Percentiles rank a stretch among this genome's conserved stretches.
phyloP scores from a whole-genome alignment of 805 yeast genomes.

The Groenewaldozyma salmanticensis region DNA sequence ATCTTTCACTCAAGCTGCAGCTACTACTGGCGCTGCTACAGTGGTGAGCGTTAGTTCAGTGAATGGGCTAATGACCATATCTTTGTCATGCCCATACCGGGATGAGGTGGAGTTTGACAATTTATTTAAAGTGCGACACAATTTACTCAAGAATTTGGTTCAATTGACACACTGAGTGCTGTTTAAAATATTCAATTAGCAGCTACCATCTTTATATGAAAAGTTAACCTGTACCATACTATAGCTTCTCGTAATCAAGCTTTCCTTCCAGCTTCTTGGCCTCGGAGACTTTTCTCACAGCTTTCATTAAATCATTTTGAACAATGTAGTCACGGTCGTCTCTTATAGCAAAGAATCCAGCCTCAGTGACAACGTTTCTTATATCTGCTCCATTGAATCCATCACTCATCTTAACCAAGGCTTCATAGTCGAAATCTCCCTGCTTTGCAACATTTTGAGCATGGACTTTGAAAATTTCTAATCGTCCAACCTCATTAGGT shows the following conservation, averaged over 20 bases:
- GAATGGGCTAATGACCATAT: constrained; percentile 6
- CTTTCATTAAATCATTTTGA: constrained; percentile 93
- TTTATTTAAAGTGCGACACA: too few species aligned
- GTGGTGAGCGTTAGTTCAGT: constrained; percentile 7
- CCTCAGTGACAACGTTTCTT: constrained; percentile 95
- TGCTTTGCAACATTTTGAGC: constrained; percentile 73
- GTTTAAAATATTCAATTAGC: too few species aligned
- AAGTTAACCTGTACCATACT: too few species aligned
- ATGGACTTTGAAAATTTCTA: constrained; percentile 91
- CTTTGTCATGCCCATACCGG: too few species aligned
- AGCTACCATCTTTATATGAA: too few species aligned
- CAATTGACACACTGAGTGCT: too few species aligned
- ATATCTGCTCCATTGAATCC: constrained; percentile 99
- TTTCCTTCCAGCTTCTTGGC: constrained; percentile 95
- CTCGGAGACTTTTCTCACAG: constrained; percentile 95
- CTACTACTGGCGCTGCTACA: constrained; percentile 10
- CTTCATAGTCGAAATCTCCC: constrained; percentile 96
- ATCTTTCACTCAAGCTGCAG: constrained; percentile 12
- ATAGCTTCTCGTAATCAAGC: constrained; percentile 88
- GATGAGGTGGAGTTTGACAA: too few species aligned
- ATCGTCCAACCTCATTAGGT: constrained; percentile 92
- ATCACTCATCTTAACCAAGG: constrained; percentile 96
- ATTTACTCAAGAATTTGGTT: too few species aligned
- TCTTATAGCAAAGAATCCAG: constrained; percentile 96
- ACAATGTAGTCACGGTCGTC: constrained; percentile 93